Percentiles rank a stretch among this genome's conserved stretches.
Evolutionary conservation across 2,329 filamentous ascomycete species (phyloP).

Genomic region (Mycosphaerelloides madeirae): DNA sequence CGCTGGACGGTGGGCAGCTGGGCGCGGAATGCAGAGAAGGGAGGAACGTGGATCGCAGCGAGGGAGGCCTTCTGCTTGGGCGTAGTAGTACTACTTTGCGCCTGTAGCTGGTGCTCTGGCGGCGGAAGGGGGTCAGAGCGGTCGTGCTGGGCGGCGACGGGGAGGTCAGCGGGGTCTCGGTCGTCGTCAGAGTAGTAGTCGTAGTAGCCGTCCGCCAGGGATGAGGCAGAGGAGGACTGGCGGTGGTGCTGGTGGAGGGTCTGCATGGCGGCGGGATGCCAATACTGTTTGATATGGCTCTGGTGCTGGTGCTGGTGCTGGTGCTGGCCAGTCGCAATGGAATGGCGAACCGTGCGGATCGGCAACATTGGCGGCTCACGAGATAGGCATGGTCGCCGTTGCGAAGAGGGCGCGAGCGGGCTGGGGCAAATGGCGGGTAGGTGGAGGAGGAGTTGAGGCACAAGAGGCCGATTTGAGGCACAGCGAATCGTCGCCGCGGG

Average conservation of each 20-base stretch:
- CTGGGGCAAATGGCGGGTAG: too few species aligned
- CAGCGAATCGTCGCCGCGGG: too few species aligned
- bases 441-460: too few species aligned
- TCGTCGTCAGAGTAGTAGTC: conserved; percentile 13
- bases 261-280: not conserved
- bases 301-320: not conserved
- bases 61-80: conserved; percentile 4
- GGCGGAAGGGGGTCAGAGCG: not conserved
- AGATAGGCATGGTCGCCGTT: too few species aligned
- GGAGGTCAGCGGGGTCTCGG: conserved; percentile 37
- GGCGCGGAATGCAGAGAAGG: conserved; percentile 43
- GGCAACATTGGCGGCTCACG: too few species aligned
- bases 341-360: too few species aligned
- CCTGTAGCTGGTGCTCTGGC: not conserved
- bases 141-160: not conserved
- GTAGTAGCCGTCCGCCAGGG: conserved; percentile 8
- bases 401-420: too few species aligned
- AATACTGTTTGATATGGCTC: not conserved
- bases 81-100: not conserved
- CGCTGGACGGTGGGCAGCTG: conserved; percentile 24
- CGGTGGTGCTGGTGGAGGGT: not conserved
- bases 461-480: too few species aligned
- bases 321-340: not conserved
- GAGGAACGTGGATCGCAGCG: conserved; percentile 33
- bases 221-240: not conserved